These are phyloP conservation scores for Adansonia madagascariensis DNA, from an alignment of 441 rosid genomes.

Conservation along the genomic window DNA sequence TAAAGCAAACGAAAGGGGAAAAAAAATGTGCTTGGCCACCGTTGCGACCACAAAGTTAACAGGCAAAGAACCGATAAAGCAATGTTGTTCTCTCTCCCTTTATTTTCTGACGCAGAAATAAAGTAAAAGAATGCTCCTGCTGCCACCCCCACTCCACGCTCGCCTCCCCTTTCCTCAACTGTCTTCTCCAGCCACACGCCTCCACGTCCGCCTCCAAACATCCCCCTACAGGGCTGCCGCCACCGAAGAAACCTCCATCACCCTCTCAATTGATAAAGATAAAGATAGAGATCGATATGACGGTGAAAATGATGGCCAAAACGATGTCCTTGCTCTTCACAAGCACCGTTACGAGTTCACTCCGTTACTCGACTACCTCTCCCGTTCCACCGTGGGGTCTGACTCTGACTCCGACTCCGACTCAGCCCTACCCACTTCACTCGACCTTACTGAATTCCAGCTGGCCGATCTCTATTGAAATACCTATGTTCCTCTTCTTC, in stretches of 20 bases:
- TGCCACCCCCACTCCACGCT: constrained; percentile 49
- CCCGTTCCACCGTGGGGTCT: constrained; percentile 40
- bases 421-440: constrained; percentile 44
- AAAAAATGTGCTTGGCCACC: neutral
- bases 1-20: neutral
- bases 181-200: constrained; percentile 31
- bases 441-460: constrained; percentile 61
- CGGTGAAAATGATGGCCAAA: constrained; percentile 30
- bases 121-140: constrained; percentile 48
- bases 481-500: constrained; percentile 63
- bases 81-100: neutral
- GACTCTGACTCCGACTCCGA: constrained; percentile 22
- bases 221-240: constrained; percentile 34
- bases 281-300: neutral
- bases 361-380: constrained; percentile 75
- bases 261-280: constrained; percentile 12
- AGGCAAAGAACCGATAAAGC: constrained; percentile 23
- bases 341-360: constrained; percentile 79
- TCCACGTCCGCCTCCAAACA: constrained; percentile 37
- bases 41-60: constrained; percentile 18
- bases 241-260: constrained; percentile 28
- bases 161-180: constrained; percentile 50
- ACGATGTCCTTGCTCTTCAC: constrained; percentile 53
- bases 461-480: constrained; percentile 81
- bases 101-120: neutral